Evolutionary conservation across 2,329 filamentous ascomycete species (phyloP), one percentile per base, ranked within the genome.

Genomic region (Thielaviopsis cerberus): DNA sequence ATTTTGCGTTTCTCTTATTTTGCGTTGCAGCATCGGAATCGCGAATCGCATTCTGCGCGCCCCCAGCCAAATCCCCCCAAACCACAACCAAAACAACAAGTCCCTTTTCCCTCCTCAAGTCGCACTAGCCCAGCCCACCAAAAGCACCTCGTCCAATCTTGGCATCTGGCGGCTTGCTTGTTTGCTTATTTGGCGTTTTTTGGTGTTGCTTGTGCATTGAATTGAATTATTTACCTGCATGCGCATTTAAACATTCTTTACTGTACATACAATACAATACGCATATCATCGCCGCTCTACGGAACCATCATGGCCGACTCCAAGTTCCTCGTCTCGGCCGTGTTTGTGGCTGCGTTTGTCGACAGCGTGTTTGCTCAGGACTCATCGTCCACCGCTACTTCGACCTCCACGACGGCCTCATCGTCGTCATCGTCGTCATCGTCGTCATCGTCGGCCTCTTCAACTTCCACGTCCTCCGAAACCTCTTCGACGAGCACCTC

Each of bases 311-410:
- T 60, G 52, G 37, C 45, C 34, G 55, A 54, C 61, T 45, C 59
- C 54, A 61, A 58, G 34, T 61, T 61, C 48, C 22, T 58, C 23
- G 23, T 58, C 22, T 61, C 62, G 4, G 41, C 62, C n/a, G 62
- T 61, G 13, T 54, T 59, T 11, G 52, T 61, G 50, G 55, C 62
- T 10, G 61, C 59, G 23, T 62, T 65, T 24, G 58, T 62, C n/a
- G 48, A 57, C 20, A 53, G 26, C 25, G 59, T 53, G 22, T 45
- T 61, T 24, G 59, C 55, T 34, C 59, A 61, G 37, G 41, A 48
- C 27, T 30, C 27, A 30, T 30, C 27, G 5, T 30, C 27, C 27
- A 30, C 27, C 5, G 27, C 27, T 48, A 22, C 8, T 48, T 48
- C 41, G n/a, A 45, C 37, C 13, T 34, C 50, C 8, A 20, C 45